Conservation (phyloP, 2,329 filamentous ascomycete genomes). For the Metarhizium guizhouense region DNA sequence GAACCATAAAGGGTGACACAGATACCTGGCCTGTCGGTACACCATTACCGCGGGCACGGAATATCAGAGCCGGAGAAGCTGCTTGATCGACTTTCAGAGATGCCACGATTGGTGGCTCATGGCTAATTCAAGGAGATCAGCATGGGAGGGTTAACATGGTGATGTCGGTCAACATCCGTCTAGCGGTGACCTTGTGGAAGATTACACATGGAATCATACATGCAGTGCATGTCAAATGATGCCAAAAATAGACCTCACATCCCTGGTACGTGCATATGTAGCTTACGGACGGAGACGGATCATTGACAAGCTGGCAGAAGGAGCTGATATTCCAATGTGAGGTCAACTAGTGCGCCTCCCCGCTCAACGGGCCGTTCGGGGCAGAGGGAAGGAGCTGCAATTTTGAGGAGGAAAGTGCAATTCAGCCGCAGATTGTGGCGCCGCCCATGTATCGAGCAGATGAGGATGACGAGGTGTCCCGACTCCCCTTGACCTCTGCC, state of each 20-base stretch:
- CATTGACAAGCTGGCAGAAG: not conserved
- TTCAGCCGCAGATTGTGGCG: conserved; percentile 5
- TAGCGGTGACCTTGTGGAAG: no score
- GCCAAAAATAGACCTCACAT: not conserved
- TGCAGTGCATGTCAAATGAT: not conserved
- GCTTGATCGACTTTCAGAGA: no score
- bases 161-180: no score
- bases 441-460: not conserved
- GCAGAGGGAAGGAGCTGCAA: not conserved
- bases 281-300: no score
- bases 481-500: not conserved
- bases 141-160: no score
- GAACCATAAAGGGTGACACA: not conserved
- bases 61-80: no score
- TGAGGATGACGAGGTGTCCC: not conserved
- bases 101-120: no score
- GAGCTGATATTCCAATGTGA: no score
- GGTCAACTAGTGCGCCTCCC: not conserved
- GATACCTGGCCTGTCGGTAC: not conserved
- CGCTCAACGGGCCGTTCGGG: not conserved
- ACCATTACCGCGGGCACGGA: no score
- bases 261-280: not conserved
- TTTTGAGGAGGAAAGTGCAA: not conserved
- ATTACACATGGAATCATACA: no score
- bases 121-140: no score